Evolutionary conservation across 2,329 filamentous ascomycete species (phyloP).

Genomic region (Verticillium nonalfalfae): DNA sequence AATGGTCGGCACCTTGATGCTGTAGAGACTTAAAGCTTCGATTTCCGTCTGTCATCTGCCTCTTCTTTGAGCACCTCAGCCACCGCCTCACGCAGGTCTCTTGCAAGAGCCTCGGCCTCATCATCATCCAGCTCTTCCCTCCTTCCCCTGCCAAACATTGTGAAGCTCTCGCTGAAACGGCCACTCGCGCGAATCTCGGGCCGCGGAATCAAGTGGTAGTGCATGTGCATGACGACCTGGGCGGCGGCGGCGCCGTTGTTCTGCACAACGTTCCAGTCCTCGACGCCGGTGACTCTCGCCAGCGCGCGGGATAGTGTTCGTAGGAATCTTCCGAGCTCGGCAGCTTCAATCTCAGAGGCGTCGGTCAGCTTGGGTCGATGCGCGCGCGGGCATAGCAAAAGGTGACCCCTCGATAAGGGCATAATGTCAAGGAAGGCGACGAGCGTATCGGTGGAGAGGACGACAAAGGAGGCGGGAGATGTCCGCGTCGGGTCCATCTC

Average conservation of each 20-base stretch:
- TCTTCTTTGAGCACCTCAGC: constrained; percentile 40
- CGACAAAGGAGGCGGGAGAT: constrained; percentile 49
- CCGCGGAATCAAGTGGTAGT: constrained; percentile 90
- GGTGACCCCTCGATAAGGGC: constrained; percentile 76
- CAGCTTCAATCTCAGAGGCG: constrained; percentile 55
- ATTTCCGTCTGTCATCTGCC: constrained; percentile 17
- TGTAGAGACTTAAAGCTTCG: constrained; percentile 26
- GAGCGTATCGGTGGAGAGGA: constrained; percentile 71
- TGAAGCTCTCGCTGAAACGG: constrained; percentile 59
- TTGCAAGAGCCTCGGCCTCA: constrained; percentile 57
- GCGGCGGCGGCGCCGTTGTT: constrained; percentile 89
- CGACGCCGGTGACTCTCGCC: constrained; percentile 59
- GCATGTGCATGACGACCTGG: constrained; percentile 88
- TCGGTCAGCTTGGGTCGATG: constrained; percentile 77
- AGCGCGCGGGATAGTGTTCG: constrained; percentile 69
- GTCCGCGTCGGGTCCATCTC: constrained; percentile 23
- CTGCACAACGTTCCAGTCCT: constrained; percentile 94
- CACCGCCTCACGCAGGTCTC: constrained; percentile 42
- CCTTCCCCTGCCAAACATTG: constrained; percentile 73
- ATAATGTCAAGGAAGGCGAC: constrained; percentile 92
- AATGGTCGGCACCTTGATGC: not conserved
- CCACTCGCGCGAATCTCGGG: constrained; percentile 57
- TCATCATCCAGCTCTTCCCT: constrained; percentile 72
- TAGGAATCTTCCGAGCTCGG: constrained; percentile 61
- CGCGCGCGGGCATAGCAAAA: constrained; percentile 71